Percentiles rank a stretch among this genome's conserved stretches.
These are phyloP conservation scores for Zygotorulaspora sp. DNA, from an alignment of 805 yeast genomes.

Conservation along the genomic window DNA sequence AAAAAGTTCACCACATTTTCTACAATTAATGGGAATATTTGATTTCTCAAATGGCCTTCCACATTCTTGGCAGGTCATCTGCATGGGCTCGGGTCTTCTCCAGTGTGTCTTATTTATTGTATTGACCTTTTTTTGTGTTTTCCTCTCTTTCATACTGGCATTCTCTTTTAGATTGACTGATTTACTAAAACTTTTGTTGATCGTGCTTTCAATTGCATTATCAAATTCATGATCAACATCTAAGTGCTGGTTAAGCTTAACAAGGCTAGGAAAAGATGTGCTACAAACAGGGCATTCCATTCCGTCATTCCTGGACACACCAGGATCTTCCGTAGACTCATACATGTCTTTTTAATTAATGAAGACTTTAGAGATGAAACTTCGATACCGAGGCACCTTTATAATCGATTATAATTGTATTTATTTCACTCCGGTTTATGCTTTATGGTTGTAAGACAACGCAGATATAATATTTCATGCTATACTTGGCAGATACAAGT, in stretches of 20 bases:
- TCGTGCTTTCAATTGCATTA: slow-evolving; percentile 10
- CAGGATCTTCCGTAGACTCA: not conserved
- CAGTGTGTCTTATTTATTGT: slow-evolving; percentile 35
- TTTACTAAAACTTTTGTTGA: not conserved
- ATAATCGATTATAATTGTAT: no score
- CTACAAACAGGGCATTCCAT: slow-evolving; percentile 65
- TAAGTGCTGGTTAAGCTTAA: slow-evolving; percentile 61
- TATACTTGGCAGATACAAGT: not conserved
- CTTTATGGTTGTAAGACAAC: not conserved
- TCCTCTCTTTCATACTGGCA: slow-evolving; percentile 31
- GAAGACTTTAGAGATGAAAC: no score
- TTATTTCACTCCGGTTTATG: no score
- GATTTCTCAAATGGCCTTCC: slow-evolving; percentile 53
- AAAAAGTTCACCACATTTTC: slow-evolving; percentile 68
- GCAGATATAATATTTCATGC: not conserved
- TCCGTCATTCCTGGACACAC: not conserved
- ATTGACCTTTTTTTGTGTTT: slow-evolving; percentile 38
- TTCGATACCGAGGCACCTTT: no score
- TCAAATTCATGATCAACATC: slow-evolving; percentile 58
- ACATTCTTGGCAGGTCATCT: slow-evolving; percentile 37
- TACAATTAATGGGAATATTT: slow-evolving; percentile 50
- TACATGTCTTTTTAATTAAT: not conserved
- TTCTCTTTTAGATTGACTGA: slow-evolving; percentile 25
- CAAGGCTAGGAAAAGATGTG: slow-evolving; percentile 49
- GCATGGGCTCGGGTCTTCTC: slow-evolving; percentile 15